Base-by-base conservation (phyloP, 805 yeast species). In the Priceomyces haplophilus region DNA sequence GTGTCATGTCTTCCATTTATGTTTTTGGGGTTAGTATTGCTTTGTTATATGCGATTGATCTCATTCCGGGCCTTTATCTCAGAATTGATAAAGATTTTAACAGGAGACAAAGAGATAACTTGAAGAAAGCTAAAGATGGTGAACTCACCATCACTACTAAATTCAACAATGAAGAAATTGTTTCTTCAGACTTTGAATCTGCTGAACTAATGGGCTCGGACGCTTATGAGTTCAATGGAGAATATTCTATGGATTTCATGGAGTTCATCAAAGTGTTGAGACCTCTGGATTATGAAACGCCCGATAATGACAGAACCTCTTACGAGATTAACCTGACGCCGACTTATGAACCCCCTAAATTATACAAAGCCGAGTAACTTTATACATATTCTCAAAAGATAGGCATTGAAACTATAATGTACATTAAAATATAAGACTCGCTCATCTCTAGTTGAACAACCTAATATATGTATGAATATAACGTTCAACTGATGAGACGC, bases 401-500 rank as follows among this genome's bases (percentile, higher is more conserved):
- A n/a, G n/a, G n/a, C n/a, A n/a, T n/a, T n/a, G n/a, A n/a, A n/a
- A n/a, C n/a, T n/a, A n/a, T n/a, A n/a, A n/a, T n/a, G n/a, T n/a
- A n/a, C n/a, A n/a, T n/a, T n/a, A n/a, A n/a, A n/a, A n/a, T n/a
- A n/a, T n/a, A n/a, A n/a, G n/a, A n/a, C n/a, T n/a, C n/a, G n/a
- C n/a, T n/a, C n/a, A n/a, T n/a, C n/a, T n/a, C n/a, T n/a, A n/a
- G n/a, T n/a, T n/a, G n/a, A n/a, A n/a, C n/a, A n/a, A n/a, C n/a
- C n/a, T n/a, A n/a, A n/a, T n/a, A n/a, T n/a, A n/a, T n/a, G n/a
- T n/a, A n/a, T n/a, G n/a, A n/a, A n/a, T n/a, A n/a, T n/a, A n/a
- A n/a, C n/a, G n/a, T 13, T 48, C 49, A 74, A 44, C 61, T 69
- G 35, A 79, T 58, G 20, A 72, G 52, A 66, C 96, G 80, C 85